phyloP scores from a whole-genome alignment of 108 stramenopile species.

The Nitzschia palea region DNA sequence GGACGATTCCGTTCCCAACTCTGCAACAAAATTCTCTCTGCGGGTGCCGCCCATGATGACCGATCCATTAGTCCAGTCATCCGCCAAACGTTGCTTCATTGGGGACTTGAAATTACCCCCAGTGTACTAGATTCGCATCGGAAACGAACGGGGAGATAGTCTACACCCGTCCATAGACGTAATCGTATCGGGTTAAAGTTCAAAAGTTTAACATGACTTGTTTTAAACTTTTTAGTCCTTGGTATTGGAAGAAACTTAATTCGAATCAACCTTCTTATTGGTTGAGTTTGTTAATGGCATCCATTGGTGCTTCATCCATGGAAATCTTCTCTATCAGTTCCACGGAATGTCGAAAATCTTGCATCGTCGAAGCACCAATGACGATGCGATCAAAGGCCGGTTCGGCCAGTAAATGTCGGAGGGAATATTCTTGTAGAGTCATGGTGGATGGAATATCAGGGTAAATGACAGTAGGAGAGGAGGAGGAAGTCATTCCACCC shows the following conservation, averaged over 20 bases:
- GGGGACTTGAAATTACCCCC: conserved; percentile 91
- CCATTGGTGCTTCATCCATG: conserved; percentile 10
- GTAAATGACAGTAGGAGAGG: conserved; percentile 29
- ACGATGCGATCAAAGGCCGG: conserved; percentile 28
- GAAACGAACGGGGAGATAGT: conserved; percentile 42
- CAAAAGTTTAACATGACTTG: too few relatives aligned
- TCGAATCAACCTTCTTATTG: not conserved
- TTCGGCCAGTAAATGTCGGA: conserved; percentile 50
- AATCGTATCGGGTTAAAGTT: too few relatives aligned
- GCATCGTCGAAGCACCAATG: conserved; percentile 33
- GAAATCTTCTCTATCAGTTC: conserved; percentile 26
- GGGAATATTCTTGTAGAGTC: conserved; percentile 76
- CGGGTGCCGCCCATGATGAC: conserved; percentile 47
- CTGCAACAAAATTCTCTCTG: conserved; percentile 88
- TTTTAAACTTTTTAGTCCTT: too few relatives aligned
- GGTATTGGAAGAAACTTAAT: too few relatives aligned
- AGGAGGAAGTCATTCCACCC: not conserved
- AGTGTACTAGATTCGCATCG: conserved; percentile 64
- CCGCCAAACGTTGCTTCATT: conserved; percentile 94
- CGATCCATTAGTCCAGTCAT: conserved; percentile 88
- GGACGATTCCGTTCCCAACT: conserved; percentile 92
- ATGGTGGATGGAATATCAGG: conserved; percentile 53
- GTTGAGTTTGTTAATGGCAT: conserved; percentile 7
- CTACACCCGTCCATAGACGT: too few relatives aligned
- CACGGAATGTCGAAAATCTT: conserved; percentile 22